Percentiles rank a stretch among this genome's conserved stretches.
Conservation (phyloP, 495 filamentous ascomycete genomes). For the Penicillium dipodomyicola region DNA sequence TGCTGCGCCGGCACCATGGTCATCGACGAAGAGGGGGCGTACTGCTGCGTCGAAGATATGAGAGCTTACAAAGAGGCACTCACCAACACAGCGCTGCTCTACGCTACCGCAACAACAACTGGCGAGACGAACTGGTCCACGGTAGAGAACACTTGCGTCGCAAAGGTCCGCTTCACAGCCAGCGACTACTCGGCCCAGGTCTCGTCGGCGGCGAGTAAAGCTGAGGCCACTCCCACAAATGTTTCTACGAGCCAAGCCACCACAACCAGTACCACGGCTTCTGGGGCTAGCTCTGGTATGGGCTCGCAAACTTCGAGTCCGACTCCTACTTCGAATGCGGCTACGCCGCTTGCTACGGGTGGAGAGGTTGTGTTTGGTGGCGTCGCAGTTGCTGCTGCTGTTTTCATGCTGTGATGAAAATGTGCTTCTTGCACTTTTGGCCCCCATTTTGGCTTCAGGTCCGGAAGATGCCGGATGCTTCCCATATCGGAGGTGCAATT, state of each 20-base stretch:
- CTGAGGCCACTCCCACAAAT: constrained; percentile 11
- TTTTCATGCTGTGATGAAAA: not conserved
- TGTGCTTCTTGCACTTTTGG: not conserved
- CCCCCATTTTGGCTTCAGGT: not conserved
- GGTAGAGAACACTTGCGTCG: constrained; percentile 4
- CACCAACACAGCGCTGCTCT: constrained; percentile 2
- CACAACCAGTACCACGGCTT: not conserved
- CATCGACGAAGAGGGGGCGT: constrained; percentile 2
- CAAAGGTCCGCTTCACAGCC: constrained; percentile 18
- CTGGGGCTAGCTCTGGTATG: constrained; percentile 1
- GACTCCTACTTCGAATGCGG: not conserved
- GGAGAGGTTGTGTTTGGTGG: not conserved
- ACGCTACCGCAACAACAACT: constrained; percentile 7
- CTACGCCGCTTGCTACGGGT: not conserved
- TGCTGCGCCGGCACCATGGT: constrained; percentile 23
- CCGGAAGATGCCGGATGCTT: no score
- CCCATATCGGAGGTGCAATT: no score
- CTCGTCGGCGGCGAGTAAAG: constrained; percentile 15
- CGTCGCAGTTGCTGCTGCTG: not conserved
- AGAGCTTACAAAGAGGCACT: not conserved
- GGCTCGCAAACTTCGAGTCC: not conserved
- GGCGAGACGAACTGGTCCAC: constrained; percentile 10
- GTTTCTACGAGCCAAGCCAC: constrained; percentile 4
- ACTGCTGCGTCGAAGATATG: constrained; percentile 20
- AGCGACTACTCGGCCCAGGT: constrained; percentile 22